Conservation (phyloP, 352 stramenopile genomes). For the Pythium periplocum region DNA sequence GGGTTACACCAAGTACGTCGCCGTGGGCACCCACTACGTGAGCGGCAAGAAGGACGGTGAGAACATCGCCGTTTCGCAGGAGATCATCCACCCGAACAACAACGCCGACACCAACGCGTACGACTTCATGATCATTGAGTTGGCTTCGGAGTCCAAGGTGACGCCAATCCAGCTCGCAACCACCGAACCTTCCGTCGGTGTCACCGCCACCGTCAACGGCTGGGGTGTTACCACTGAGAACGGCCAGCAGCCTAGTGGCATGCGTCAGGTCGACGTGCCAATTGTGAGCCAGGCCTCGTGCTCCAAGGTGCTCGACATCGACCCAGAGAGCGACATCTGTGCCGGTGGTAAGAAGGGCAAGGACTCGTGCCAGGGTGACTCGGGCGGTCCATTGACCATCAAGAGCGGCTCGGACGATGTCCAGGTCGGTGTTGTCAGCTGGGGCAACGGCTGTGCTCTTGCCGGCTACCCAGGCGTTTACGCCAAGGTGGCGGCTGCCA, state of each 20-base stretch:
- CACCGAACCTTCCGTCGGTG: slow-evolving; percentile 1
- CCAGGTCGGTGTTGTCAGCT: too few relatives aligned
- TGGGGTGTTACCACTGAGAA: not conserved
- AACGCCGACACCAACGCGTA: slow-evolving; percentile 6
- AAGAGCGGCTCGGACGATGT: too few relatives aligned
- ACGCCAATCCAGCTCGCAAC: slow-evolving; percentile 1
- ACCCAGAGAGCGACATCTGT: too few relatives aligned
- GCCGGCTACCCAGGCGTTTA: too few relatives aligned
- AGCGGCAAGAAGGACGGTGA: slow-evolving; percentile 9
- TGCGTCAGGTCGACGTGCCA: slow-evolving; percentile 31
- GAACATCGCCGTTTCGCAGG: slow-evolving; percentile 3
- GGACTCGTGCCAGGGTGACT: too few relatives aligned
- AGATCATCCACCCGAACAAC: slow-evolving; percentile 11
- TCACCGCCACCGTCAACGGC: slow-evolving; percentile 13
- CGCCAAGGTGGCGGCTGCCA: too few relatives aligned
- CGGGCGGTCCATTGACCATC: too few relatives aligned
- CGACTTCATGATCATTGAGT: slow-evolving; percentile 18
- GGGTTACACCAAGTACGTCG: slow-evolving; percentile 4
- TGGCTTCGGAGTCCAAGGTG: slow-evolving; percentile 2
- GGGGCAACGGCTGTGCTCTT: too few relatives aligned
- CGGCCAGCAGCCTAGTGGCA: slow-evolving; percentile 15
- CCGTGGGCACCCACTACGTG: slow-evolving; percentile 14
- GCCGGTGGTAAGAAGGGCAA: too few relatives aligned
- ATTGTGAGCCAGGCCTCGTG: not conserved
- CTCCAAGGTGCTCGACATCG: too few relatives aligned